phyloP scores from a whole-genome alignment of 208 protist species.

The Leishmania gerbilli region DNA sequence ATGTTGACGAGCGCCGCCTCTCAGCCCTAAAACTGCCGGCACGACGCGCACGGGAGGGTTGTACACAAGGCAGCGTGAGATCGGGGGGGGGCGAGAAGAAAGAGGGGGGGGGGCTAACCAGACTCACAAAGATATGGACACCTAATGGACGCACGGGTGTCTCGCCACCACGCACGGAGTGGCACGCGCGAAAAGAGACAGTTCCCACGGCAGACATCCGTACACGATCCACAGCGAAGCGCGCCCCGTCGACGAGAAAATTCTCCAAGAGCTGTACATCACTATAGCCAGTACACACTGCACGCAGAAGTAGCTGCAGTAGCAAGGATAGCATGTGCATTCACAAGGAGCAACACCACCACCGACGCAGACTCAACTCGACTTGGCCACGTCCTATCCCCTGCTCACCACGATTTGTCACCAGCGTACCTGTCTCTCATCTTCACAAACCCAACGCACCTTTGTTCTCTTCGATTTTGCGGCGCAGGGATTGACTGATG shows the following conservation, averaged over 20 bases:
- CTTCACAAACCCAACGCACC: neutral
- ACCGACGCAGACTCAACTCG: neutral
- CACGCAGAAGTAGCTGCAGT: neutral
- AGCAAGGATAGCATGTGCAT: neutral
- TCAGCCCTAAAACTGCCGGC: neutral
- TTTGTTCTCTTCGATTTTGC: constrained; percentile 46
- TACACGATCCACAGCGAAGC: neutral
- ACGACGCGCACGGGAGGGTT: neutral
- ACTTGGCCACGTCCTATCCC: neutral
- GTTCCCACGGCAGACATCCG: neutral
- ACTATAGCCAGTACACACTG: neutral
- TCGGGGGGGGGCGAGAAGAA: neutral
- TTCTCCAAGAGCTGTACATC: neutral
- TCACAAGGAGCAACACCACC: neutral
- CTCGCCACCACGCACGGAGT: neutral
- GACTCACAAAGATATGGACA: neutral
- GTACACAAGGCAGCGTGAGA: neutral
- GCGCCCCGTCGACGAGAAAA: neutral
- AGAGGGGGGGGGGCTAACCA: neutral
- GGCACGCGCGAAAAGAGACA: neutral
- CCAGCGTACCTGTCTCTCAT: neutral
- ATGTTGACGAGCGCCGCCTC: neutral
- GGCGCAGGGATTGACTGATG: constrained; percentile 34
- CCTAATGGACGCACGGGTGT: neutral
- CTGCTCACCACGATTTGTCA: neutral